Base-by-base conservation (phyloP, 1,284 basidiomycete genomes). In the Naganishia sp. region DNA sequence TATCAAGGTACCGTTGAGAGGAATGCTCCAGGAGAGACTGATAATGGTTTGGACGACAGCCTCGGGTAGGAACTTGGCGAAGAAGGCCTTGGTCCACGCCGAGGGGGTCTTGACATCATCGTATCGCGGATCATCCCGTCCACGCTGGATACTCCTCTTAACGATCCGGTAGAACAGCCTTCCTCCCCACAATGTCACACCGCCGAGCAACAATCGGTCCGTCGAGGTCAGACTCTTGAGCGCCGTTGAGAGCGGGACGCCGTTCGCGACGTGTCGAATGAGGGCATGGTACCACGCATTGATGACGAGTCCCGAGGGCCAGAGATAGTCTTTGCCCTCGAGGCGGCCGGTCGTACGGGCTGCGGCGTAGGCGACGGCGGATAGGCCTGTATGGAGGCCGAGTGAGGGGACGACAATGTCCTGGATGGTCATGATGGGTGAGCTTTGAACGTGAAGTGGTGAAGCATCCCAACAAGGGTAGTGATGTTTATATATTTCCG, bases 1-100 rank as follows among this genome's bases (percentile, higher is more conserved):
- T 23, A 53, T 49, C 32, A 49, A 46, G 18, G 51, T 23, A 17
- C 57, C 60, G 60, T 54, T 49, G 66, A 74, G 70, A 13, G 72
- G 73, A 10, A 68, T 64, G n/a, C 67, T 70, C 64, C 70, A 70
- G 3, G 71, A 69, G 10, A 72, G 63, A 9, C 67, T 65, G 62
- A 73, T 72, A 47, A 74, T 23, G 6, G 71, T 56, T 49, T 73
- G 71, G n/a, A 69, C 64, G 25, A 71, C 53, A 6, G 68, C 68
- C 52, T 71, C 71, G 35, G 68, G 69, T 6, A 68, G 32, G 63
- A 67, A 73, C 28, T 53, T 50, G 5, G 65, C 63, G 50, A 67
- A 60, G 15, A 68, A 50, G 10, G 68, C 66, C 42, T 63, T 65
- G 60, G 61, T 68, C 71, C 72, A 72, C 5, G 52, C 67, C 6